phyloP scores from a whole-genome alignment of 352 stramenopile species.

The Globisporangium acanthophoron region DNA sequence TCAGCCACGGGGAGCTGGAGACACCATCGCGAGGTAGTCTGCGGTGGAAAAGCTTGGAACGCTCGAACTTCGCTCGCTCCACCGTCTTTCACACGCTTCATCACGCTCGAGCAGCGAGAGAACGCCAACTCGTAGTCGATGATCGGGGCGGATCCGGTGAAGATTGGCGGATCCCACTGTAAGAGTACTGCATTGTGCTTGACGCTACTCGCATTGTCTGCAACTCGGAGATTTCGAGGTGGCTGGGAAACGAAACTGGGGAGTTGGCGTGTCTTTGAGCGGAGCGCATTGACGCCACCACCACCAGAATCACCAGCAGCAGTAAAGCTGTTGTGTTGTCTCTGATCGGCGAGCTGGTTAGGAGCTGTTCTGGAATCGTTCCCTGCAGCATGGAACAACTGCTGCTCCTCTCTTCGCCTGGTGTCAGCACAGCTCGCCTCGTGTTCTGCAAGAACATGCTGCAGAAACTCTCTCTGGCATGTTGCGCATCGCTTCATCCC shows the following conservation, averaged over 20 bases:
- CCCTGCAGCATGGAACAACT: neutral
- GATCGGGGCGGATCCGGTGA: conserved; percentile 59
- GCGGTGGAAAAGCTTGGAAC: conserved; percentile 19
- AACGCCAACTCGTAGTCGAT: conserved; percentile 63
- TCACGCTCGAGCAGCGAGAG: conserved; percentile 15
- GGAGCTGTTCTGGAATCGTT: neutral
- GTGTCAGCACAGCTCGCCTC: conserved; percentile 4
- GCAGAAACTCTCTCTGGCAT: conserved; percentile 33
- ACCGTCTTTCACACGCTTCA: conserved; percentile 1
- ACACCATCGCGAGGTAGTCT: conserved; percentile 50
- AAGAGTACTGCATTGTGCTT: conserved; percentile 40
- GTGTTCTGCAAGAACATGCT: conserved; percentile 23
- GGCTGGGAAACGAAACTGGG: conserved; percentile 56
- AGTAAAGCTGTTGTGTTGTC: neutral
- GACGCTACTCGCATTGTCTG: conserved; percentile 14
- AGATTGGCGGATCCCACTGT: conserved; percentile 62
- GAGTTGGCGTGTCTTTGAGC: neutral
- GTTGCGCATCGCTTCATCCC: conserved; percentile 18
- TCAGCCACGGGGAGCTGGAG: conserved; percentile 34
- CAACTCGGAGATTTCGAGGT: conserved; percentile 49
- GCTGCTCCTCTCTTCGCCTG: neutral
- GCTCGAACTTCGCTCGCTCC: neutral
- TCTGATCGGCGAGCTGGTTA: conserved; percentile 24
- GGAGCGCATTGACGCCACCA: neutral
- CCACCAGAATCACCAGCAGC: neutral